These are phyloP conservation scores for Peziza echinospora DNA, from an alignment of 495 filamentous ascomycete species.

Conservation along the genomic window DNA sequence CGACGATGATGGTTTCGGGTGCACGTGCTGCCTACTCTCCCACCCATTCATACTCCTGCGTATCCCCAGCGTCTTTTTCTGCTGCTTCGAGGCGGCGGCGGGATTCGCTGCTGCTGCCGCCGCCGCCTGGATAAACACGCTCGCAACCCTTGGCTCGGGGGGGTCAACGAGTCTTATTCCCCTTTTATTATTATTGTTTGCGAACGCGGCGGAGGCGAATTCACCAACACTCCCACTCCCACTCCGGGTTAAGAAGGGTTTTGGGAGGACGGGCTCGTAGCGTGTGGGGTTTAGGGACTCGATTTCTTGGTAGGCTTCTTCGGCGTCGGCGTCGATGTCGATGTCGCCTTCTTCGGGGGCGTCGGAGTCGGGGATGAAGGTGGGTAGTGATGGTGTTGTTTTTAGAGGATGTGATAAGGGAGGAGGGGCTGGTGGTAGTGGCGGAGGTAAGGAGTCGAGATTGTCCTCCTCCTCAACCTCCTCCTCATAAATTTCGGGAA, in stretches of 20 bases:
- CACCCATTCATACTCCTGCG: constrained; percentile 23
- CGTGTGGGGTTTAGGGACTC: not conserved
- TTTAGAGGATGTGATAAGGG: not conserved
- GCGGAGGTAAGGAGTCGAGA: not conserved
- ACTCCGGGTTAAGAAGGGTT: not conserved
- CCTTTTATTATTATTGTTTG: no score
- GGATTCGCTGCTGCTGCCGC: not conserved
- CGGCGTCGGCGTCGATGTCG: not conserved
- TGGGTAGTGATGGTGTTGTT: not conserved
- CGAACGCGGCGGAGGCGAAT: not conserved
- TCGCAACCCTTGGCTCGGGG: not conserved
- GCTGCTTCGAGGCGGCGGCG: not conserved
- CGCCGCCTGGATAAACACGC: not conserved
- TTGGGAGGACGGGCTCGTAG: not conserved
- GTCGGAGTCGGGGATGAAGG: not conserved
- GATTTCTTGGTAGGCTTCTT: not conserved
- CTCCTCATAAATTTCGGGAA: not conserved
- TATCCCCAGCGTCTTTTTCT: constrained; percentile 21
- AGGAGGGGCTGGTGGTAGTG: not conserved
- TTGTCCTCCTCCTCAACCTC: not conserved
- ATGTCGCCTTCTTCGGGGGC: not conserved
- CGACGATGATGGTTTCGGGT: no score
- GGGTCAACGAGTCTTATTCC: not conserved
- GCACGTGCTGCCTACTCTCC: constrained; percentile 14
- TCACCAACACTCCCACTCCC: not conserved